Evolutionary conservation across 1,284 basidiomycete species (phyloP).

Genomic region (Salmacisia buchloeana): DNA sequence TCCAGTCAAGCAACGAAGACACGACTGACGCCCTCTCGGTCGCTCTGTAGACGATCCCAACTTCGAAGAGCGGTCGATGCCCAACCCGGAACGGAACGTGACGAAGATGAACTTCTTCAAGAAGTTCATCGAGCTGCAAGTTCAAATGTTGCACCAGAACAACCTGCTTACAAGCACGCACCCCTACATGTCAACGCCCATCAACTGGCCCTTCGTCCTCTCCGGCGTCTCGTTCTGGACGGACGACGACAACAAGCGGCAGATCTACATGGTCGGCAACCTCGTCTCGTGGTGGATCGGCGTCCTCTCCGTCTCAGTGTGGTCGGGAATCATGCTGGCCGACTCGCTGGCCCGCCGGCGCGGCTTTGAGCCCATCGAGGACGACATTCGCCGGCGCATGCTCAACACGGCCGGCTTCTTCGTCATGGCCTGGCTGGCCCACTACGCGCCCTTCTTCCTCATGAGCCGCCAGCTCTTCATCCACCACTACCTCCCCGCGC

Average conservation of each 20-base stretch:
- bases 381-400: constrained; percentile 77
- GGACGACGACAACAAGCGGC: constrained; percentile 48
- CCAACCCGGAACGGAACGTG: constrained; percentile 60
- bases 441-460: constrained; percentile 96
- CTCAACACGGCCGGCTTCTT: constrained; percentile 96
- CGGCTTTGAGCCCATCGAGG: constrained; percentile 68
- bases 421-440: constrained; percentile 84
- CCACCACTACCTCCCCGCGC: constrained; percentile 86
- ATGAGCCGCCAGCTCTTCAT: constrained; percentile 88
- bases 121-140: constrained; percentile 88
- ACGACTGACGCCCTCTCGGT: too few species aligned
- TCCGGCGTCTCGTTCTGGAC: constrained; percentile 99
- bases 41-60: constrained; percentile 25
- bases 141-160: constrained; percentile 96
- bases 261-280: constrained; percentile 96
- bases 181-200: constrained; percentile 86
- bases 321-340: constrained; percentile 79
- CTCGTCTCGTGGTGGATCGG: constrained; percentile 90
- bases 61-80: constrained; percentile 31
- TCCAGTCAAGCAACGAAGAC: too few species aligned
- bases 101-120: constrained; percentile 83
- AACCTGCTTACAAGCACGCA: constrained; percentile 89
- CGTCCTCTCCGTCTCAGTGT: constrained; percentile 76
- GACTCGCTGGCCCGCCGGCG: constrained; percentile 82
- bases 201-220: constrained; percentile 96